Base-by-base conservation (phyloP, 441 rosid genomes). In the Corymbia citriodora region DNA sequence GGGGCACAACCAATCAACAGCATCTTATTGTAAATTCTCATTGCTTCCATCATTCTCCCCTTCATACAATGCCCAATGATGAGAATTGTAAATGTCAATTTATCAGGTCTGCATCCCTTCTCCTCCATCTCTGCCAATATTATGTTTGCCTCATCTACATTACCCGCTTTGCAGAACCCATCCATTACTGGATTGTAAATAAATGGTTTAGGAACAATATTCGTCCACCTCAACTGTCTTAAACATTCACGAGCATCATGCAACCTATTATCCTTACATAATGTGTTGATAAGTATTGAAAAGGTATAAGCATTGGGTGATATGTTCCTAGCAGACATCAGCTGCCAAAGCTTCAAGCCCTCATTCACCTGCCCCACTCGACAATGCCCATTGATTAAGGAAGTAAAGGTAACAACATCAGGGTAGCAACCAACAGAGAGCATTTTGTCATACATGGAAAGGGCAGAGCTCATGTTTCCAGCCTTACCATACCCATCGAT, bases 11-110 rank as follows among this genome's bases (percentile, higher is more conserved):
- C 97, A 82, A 95, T 91, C n/a, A 93, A 92, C 89, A 96, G 79
- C 99, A 97, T 98, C 94, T 94, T 95, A 91, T 96, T 91, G 89
- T 95, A 97, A 90, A 97, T 94, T 89, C 93, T 88, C 91, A 96
- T 92, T 89, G 99, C 99, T 91, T 95, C 98, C 86, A 72, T 88
- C 96, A 95, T 94, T 92, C 97, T 95, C 86, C 99, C 99, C 92
- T 96, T 97, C 99, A 96, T 94, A 90, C 99, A 97, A 91, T 98
- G 96, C 88, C 99, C 99, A 25, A 98, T 93, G 89, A 98, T 97
- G 87, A 98, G 97, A 93, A 98, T 96, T 14, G 98, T 97, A 93
- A 93, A 97, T 55, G 99, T 96, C 92, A 98, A 92, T 92, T 95
- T 97, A 94, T 98, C 99, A 36, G 98, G 99, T 36, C 90, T 55